Conservation (phyloP, 345 rosid genomes). For the Pseudoturritis turrita region DNA sequence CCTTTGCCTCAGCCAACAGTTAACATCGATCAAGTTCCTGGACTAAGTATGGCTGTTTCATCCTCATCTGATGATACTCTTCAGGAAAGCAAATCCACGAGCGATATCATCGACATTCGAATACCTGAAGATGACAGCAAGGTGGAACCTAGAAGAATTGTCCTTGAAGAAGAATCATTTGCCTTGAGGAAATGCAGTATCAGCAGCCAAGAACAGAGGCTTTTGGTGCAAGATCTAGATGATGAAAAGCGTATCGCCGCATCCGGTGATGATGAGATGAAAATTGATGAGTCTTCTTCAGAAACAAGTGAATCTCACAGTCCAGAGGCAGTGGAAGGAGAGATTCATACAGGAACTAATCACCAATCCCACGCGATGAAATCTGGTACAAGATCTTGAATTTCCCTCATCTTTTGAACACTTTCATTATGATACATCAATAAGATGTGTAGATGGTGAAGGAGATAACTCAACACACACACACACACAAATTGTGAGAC, state of each 20-base stretch:
- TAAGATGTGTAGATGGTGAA: no score
- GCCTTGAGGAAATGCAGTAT: constrained; percentile 13
- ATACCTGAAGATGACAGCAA: constrained; percentile 22
- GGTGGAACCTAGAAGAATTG: constrained; percentile 1
- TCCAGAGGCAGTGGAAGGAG: constrained; percentile 27
- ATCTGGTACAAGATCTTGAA: constrained; percentile 20
- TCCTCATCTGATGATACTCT: constrained; percentile 12
- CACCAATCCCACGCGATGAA: not conserved
- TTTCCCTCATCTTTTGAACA: no score
- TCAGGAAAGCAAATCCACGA: not conserved
- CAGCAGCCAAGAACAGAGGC: constrained; percentile 21
- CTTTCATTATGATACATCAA: no score
- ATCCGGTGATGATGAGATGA: constrained; percentile 18
- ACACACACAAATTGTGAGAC: no score
- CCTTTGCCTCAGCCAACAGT: constrained; percentile 18
- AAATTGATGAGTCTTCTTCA: constrained; percentile 8
- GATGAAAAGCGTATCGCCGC: constrained; percentile 17
- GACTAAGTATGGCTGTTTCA: constrained; percentile 18
- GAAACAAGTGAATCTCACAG: constrained; percentile 23
- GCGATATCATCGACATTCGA: not conserved
- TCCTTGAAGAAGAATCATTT: no score
- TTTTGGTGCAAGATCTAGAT: constrained; percentile 22
- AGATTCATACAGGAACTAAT: constrained; percentile 25
- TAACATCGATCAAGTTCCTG: constrained; percentile 25
- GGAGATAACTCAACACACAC: no score